A percentile compares a stretch with the other conserved stretches of the same genome.
phyloP scores from a whole-genome alignment of 2,329 filamentous ascomycete species.

The Fusarium sp. region DNA sequence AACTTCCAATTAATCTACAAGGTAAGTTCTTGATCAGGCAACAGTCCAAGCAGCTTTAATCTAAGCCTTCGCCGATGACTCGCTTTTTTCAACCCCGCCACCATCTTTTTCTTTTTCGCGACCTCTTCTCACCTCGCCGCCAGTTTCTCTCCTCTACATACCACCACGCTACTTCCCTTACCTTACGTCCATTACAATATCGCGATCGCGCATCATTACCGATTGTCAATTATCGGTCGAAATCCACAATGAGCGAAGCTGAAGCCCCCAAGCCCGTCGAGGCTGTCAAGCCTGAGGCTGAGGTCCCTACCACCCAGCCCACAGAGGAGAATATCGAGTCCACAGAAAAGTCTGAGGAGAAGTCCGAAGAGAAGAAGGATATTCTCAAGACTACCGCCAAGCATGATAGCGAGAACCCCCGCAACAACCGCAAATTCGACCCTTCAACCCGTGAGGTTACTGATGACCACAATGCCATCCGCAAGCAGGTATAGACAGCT shows the following conservation, averaged over 20 bases:
- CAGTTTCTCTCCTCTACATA: constrained; percentile 17
- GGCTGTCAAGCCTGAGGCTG: constrained; percentile 47
- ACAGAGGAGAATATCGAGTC: constrained; percentile 45
- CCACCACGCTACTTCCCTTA: neutral
- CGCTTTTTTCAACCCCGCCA: constrained; percentile 44
- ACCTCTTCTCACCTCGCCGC: constrained; percentile 33
- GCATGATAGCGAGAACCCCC: constrained; percentile 52
- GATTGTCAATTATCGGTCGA: constrained; percentile 8
- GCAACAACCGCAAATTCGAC: constrained; percentile 77
- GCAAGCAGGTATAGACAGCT: constrained; percentile 73
- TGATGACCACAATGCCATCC: constrained; percentile 82
- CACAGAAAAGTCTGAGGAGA: constrained; percentile 43
- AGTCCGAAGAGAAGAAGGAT: constrained; percentile 39
- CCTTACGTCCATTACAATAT: constrained; percentile 6
- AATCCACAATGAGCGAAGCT: constrained; percentile 53
- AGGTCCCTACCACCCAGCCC: constrained; percentile 43
- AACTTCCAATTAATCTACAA: neutral
- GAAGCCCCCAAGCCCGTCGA: constrained; percentile 55
- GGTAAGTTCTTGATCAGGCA: constrained; percentile 25
- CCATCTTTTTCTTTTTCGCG: constrained; percentile 41
- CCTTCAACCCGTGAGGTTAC: constrained; percentile 74
- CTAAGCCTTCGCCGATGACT: constrained; percentile 40
- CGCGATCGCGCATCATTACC: constrained; percentile 19
- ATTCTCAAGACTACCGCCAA: constrained; percentile 60
- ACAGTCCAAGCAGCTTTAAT: neutral